Percentiles rank a stretch among this genome's conserved stretches.
phyloP scores from a whole-genome alignment of 768 basidiomycete species.

The Megacollybia marginata region DNA sequence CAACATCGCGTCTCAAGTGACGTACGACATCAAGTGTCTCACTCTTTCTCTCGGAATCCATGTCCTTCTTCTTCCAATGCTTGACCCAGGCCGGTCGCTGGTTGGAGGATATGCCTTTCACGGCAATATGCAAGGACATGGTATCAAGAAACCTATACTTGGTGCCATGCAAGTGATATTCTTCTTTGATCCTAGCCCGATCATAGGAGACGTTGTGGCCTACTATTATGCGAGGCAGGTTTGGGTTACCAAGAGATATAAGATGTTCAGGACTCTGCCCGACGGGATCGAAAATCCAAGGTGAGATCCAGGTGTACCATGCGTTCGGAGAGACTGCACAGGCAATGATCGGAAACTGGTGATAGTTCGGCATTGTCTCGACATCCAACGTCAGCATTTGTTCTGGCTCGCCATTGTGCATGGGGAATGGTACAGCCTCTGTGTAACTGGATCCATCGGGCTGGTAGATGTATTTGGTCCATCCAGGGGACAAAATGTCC shows the following conservation, averaged over 20 bases:
- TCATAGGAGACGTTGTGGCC: conserved; percentile 98
- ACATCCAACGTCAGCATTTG: conserved; percentile 86
- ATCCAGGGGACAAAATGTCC: conserved; percentile 55
- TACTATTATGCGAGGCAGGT: conserved; percentile 57
- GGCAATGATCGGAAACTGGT: conserved; percentile 82
- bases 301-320: conserved; percentile 97
- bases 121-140: conserved; percentile 90
- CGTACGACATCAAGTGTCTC: conserved; percentile 59
- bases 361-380: conserved; percentile 81
- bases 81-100: conserved; percentile 93
- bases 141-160: conserved; percentile 86
- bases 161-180: conserved; percentile 66
- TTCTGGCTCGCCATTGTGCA: conserved; percentile 57
- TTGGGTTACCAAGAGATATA: conserved; percentile 60
- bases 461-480: conserved; percentile 77
- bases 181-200: conserved; percentile 72
- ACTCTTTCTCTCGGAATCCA: conserved; percentile 43
- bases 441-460: conserved; percentile 72
- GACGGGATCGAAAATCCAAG: conserved; percentile 74
- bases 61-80: conserved; percentile 65
- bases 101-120: conserved; percentile 89
- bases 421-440: conserved; percentile 64
- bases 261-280: conserved; percentile 53
- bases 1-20: conserved; percentile 31
- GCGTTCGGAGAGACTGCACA: conserved; percentile 74